Conservation (phyloP, 257 asterid species). For the Voacanga thouarsii region DNA sequence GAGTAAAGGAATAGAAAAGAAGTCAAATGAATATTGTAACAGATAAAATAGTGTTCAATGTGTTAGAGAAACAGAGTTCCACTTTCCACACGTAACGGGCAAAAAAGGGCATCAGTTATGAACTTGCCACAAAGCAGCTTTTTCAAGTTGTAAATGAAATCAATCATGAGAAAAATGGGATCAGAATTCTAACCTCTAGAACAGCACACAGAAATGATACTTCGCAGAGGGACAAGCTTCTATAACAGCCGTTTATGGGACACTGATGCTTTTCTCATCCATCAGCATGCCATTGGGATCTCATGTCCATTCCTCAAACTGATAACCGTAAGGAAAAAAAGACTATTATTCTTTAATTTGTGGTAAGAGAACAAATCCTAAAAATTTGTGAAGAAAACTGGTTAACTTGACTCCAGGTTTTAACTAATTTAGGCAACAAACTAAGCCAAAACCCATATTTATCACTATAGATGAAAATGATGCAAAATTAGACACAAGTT, state of each 20-base stretch:
- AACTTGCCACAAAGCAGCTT: background rate
- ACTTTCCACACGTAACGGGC: background rate
- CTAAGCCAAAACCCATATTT: background rate
- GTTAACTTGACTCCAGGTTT: background rate
- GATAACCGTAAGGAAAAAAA: background rate
- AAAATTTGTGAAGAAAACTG: background rate
- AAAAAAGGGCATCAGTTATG: conserved; percentile 3
- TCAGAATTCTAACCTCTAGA: conserved; percentile 14
- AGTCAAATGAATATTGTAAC: background rate
- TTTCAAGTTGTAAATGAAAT: background rate
- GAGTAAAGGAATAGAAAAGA: background rate
- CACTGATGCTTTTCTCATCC: conserved; percentile 2
- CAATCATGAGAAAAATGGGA: background rate
- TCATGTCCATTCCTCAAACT: conserved; percentile 6
- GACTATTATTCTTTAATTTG: background rate
- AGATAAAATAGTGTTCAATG: background rate
- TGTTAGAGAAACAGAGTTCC: background rate
- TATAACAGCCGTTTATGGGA: no score
- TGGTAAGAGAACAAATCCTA: background rate
- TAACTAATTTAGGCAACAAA: background rate
- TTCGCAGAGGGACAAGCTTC: background rate
- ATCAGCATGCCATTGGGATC: background rate
- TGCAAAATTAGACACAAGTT: background rate
- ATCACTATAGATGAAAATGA: background rate
- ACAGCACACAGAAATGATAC: background rate